phyloP scores from a whole-genome alignment of 768 basidiomycete species.

The Podaxis sp. region DNA sequence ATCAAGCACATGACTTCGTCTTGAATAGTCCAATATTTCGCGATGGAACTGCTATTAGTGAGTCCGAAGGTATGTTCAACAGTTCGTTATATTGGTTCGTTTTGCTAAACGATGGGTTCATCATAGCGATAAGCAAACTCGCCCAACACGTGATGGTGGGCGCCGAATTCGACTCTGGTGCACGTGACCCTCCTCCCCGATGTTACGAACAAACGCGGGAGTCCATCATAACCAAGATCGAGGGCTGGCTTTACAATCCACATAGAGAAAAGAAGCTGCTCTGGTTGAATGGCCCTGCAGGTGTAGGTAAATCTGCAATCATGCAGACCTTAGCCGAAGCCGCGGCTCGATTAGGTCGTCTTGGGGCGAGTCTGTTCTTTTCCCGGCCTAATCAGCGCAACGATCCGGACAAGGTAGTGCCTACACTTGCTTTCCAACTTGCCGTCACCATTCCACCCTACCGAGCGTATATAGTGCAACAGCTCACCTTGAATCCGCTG shows the following conservation, averaged over 20 bases:
- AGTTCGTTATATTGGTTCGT: background rate
- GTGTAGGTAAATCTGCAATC: constrained; percentile 29
- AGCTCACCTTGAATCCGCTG: constrained; percentile 6
- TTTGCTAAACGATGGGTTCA: background rate
- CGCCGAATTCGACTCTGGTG: constrained; percentile 17
- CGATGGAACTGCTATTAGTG: background rate
- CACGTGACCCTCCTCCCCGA: constrained; percentile 19
- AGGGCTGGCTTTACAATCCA: constrained; percentile 12
- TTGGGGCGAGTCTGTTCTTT: constrained; percentile 25
- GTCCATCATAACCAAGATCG: constrained; percentile 7
- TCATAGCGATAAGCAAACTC: background rate
- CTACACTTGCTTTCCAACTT: constrained; percentile 25
- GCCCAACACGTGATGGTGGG: background rate
- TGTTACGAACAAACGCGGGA: constrained; percentile 22
- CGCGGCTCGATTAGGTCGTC: background rate
- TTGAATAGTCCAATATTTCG: background rate
- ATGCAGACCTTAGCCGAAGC: constrained; percentile 30
- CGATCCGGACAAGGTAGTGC: constrained; percentile 14
- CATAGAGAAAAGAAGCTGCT: constrained; percentile 7
- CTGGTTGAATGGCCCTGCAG: constrained; percentile 27
- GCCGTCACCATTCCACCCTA: constrained; percentile 2
- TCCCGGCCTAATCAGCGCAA: constrained; percentile 13
- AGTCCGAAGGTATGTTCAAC: background rate
- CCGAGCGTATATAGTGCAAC: background rate
- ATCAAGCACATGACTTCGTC: background rate